A percentile compares a stretch with the other conserved stretches of the same genome.
Evolutionary conservation across 768 basidiomycete species (phyloP).

Genomic region (Rhodotorula sphaerocarpa): DNA sequence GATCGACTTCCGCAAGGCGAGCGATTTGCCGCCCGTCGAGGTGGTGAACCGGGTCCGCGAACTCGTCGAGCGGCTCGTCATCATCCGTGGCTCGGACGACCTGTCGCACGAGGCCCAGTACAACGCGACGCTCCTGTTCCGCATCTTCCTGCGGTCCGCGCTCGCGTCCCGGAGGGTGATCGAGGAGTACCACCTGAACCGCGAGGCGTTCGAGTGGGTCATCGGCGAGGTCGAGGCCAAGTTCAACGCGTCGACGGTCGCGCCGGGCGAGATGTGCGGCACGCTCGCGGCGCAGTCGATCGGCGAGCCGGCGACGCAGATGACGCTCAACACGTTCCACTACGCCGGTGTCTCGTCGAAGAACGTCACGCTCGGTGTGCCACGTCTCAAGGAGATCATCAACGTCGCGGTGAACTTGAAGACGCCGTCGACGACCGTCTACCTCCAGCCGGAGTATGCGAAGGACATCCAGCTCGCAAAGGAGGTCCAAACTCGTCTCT

Average conservation of each 20-base stretch:
- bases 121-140: constrained; percentile 85
- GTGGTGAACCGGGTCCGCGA: constrained; percentile 71
- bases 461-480: constrained; percentile 61
- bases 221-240: constrained; percentile 89
- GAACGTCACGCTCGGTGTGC: constrained; percentile 98
- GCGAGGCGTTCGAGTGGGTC: constrained; percentile 97
- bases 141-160: constrained; percentile 82
- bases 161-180: constrained; percentile 79
- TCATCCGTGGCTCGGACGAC: constrained; percentile 75
- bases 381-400: constrained; percentile 97
- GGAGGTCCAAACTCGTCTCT: constrained; percentile 83
- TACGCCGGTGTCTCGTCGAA: constrained; percentile 99
- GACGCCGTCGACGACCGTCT: constrained; percentile 91
- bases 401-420: constrained; percentile 98
- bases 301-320: constrained; percentile 98
- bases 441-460: constrained; percentile 65
- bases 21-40: constrained; percentile 78
- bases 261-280: constrained; percentile 98
- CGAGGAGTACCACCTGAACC: constrained; percentile 76
- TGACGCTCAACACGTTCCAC: constrained; percentile 99
- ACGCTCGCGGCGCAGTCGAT: constrained; percentile 97
- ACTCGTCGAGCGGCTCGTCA: constrained; percentile 65
- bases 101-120: constrained; percentile 69
- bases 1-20: constrained; percentile 85
- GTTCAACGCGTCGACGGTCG: constrained; percentile 83